Base-by-base conservation (phyloP, 2,329 filamentous ascomycete genomes). In the Aspergillus floridensis region DNA sequence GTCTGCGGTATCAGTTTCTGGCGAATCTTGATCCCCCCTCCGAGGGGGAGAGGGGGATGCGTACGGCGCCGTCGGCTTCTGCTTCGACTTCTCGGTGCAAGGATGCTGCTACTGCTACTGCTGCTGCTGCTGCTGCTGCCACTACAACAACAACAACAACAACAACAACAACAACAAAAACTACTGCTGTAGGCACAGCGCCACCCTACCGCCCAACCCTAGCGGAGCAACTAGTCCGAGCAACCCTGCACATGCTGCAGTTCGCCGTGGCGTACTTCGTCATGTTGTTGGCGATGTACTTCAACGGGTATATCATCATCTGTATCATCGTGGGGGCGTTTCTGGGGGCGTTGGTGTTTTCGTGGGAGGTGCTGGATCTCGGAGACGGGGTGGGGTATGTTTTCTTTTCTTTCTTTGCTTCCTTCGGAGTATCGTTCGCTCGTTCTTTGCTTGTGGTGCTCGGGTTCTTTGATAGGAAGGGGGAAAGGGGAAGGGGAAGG, bases 271-370 rank as follows among this genome's bases (percentile, higher is more conserved):
- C 89, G 2, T 95, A 93, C 72, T 86, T 93, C 66, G 75, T 93
- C 68, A 93, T 95, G 91, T 76, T 82, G 57, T 70, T 87, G 26
- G 82, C 84, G 21, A 87, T 87, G 84, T 86, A 86, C 63, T 87
- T 82, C 73, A 87, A 87, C 59, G 83, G 87, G 10, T 95, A 91
- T 74, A 82, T 95, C 63, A 90, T 95, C 72, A 88, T 93, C 60
- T 91, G 86, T 66, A 91, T 95, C 72, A 85, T 93, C 63, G 83
- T 93, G 57, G 91, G 91, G 1, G 86, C 88, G 0, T 91, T 86
- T 64, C 58, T 93, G 5, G 91, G 91, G 16, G 81, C 84, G 12
- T 91, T 92, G 63, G 70, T 90, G 60, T 93, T 91, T 71, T 84
- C 86, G 31, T 93, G 89, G 88, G 88, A 90, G 57, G 60, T 66